phyloP scores from a whole-genome alignment of 2,329 filamentous ascomycete species.

The Fonsecaea erecta region DNA sequence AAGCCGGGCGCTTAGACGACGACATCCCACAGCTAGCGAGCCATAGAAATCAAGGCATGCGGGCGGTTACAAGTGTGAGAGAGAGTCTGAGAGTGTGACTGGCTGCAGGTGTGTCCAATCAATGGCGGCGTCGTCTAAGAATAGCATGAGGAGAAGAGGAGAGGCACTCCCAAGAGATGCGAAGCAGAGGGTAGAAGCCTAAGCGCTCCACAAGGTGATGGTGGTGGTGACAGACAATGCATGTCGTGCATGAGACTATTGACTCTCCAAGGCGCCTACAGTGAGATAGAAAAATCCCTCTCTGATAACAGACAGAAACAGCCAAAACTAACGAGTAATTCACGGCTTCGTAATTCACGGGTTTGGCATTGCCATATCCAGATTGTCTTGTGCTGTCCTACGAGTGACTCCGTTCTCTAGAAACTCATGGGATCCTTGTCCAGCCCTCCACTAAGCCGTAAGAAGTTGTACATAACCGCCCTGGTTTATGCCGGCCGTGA shows the following conservation, averaged over 20 bases:
- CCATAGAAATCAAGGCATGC: background rate
- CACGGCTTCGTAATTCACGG: too few species aligned
- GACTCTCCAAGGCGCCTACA: background rate
- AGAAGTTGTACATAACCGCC: constrained; percentile 17
- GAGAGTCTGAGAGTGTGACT: constrained; percentile 11
- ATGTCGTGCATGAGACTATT: background rate
- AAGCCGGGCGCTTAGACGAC: constrained; percentile 29
- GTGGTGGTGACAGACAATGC: background rate
- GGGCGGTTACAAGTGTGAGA: too few species aligned
- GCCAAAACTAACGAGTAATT: too few species aligned
- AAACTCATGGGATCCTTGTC: background rate
- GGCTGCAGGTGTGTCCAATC: background rate
- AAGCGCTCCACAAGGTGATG: too few species aligned
- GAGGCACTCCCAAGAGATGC: background rate
- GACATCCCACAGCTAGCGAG: background rate
- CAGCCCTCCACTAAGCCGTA: background rate
- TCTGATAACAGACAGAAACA: too few species aligned
- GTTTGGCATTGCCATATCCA: too few species aligned
- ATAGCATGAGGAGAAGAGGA: constrained; percentile 6
- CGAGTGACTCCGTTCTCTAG: background rate
- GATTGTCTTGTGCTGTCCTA: too few species aligned
- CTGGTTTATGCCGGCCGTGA: constrained; percentile 1
- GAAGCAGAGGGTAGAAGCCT: background rate
- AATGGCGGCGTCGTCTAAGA: background rate
- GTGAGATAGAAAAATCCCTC: background rate